These are phyloP conservation scores for Kwoniella sp. DNA, from an alignment of 768 basidiomycete genomes.

Conservation along the genomic window DNA sequence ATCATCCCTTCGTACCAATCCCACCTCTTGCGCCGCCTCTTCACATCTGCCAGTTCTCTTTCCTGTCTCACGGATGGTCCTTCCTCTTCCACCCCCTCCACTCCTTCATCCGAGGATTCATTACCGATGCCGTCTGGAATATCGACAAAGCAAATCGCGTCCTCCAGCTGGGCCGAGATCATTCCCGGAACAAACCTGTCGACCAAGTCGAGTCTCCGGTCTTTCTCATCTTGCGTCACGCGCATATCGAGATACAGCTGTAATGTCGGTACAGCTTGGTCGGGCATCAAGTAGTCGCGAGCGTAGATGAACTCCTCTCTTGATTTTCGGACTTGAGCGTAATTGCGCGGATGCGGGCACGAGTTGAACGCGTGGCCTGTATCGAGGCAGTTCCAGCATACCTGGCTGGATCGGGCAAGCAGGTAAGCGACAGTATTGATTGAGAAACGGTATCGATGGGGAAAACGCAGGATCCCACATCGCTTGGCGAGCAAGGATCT, in stretches of 20 bases:
- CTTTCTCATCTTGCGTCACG: slow-evolving; percentile 29
- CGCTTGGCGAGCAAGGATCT: background rate
- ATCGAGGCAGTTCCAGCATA: slow-evolving; percentile 46
- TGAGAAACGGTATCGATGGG: too few species aligned
- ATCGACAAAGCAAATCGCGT: slow-evolving; percentile 35
- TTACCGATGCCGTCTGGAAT: background rate
- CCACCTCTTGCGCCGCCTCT: slow-evolving; percentile 22
- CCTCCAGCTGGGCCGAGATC: slow-evolving; percentile 30
- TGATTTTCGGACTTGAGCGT: slow-evolving; percentile 26
- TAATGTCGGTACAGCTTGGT: slow-evolving; percentile 12
- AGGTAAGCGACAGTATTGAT: too few species aligned
- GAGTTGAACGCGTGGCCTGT: slow-evolving; percentile 30
- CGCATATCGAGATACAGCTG: slow-evolving; percentile 19
- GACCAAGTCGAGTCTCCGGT: slow-evolving; percentile 27
- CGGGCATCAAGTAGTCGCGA: slow-evolving; percentile 20
- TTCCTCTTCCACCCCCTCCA: slow-evolving; percentile 4
- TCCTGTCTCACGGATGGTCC: background rate
- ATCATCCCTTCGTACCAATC: slow-evolving; percentile 42
- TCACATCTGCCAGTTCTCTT: slow-evolving; percentile 10
- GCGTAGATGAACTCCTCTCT: slow-evolving; percentile 24
- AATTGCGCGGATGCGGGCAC: slow-evolving; percentile 42
- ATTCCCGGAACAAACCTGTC: slow-evolving; percentile 30
- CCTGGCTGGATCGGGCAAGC: slow-evolving; percentile 9
- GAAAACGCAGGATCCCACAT: too few species aligned
- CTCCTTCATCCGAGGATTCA: too few species aligned